A percentile compares a stretch with the other conserved stretches of the same genome.
phyloP scores from a whole-genome alignment of 2,329 filamentous ascomycete species.

The Fusarium duplospermum region DNA sequence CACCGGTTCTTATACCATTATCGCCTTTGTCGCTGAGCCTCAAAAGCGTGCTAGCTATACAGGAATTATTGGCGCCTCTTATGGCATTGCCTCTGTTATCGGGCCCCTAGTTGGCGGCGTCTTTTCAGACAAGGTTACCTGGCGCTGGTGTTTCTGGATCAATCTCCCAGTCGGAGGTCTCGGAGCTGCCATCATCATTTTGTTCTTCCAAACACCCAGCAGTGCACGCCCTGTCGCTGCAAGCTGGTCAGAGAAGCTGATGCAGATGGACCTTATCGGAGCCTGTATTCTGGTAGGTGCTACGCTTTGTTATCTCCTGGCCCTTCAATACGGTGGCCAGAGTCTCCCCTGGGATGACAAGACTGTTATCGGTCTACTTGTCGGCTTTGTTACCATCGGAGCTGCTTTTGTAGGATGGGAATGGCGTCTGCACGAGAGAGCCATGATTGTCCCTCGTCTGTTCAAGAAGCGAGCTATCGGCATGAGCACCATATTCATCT shows the following conservation, averaged over 20 bases:
- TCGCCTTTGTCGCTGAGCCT: constrained; percentile 56
- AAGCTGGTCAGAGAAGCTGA: constrained; percentile 56
- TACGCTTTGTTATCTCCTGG: constrained; percentile 58
- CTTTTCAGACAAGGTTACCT: constrained; percentile 52
- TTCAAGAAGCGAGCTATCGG: constrained; percentile 53
- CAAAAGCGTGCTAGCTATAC: constrained; percentile 51
- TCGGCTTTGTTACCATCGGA: constrained; percentile 52
- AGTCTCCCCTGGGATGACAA: constrained; percentile 56
- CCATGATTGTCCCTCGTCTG: constrained; percentile 56
- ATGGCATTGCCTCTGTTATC: constrained; percentile 51
- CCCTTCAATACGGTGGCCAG: constrained; percentile 61
- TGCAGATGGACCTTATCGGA: constrained; percentile 61
- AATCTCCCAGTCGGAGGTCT: constrained; percentile 52
- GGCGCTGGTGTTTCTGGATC: constrained; percentile 57
- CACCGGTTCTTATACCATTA: constrained; percentile 62
- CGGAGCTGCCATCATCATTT: constrained; percentile 49
- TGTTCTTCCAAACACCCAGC: constrained; percentile 57
- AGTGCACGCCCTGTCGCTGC: constrained; percentile 47
- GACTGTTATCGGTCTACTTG: constrained; percentile 56
- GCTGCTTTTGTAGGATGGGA: constrained; percentile 52
- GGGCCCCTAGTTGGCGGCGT: constrained; percentile 52
- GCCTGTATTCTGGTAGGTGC: constrained; percentile 57
- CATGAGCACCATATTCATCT: constrained; percentile 53
- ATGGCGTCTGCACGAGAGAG: constrained; percentile 57
- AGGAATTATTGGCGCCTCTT: constrained; percentile 52